Conservation (phyloP, 192 early-diverging fungal genomes). For the Podila epicladia region DNA sequence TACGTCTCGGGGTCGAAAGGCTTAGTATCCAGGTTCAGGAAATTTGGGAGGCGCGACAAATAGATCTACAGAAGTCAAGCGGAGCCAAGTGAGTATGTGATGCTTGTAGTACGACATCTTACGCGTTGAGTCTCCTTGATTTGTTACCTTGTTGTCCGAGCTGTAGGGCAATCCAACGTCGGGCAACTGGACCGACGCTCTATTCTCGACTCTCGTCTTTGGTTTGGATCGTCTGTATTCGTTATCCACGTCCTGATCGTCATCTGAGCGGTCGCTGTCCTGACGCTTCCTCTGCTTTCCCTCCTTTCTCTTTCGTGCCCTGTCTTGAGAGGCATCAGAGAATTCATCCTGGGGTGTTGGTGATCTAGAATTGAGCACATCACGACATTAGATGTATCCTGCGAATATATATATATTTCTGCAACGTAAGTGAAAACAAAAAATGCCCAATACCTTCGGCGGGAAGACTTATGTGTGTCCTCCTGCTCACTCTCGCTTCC, state of each 20-base stretch:
- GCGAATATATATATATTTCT: not conserved
- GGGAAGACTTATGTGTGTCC: not conserved
- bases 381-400: not conserved
- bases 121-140: not conserved
- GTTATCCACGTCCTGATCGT: slow-evolving; percentile 28
- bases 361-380: slow-evolving; percentile 11
- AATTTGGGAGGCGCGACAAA: slow-evolving; percentile 70
- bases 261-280: slow-evolving; percentile 16
- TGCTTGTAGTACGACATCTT: no score
- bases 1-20: slow-evolving; percentile 72
- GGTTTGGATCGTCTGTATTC: slow-evolving; percentile 17
- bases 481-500: slow-evolving; percentile 35
- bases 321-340: slow-evolving; percentile 32
- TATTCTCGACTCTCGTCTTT: slow-evolving; percentile 33
- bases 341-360: slow-evolving; percentile 26
- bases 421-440: not conserved
- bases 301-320: slow-evolving; percentile 26
- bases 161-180: slow-evolving; percentile 43
- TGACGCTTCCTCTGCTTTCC: slow-evolving; percentile 30
- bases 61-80: slow-evolving; percentile 23
- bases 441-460: slow-evolving; percentile 19
- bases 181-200: slow-evolving; percentile 28
- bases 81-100: not conserved
- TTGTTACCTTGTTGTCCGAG: slow-evolving; percentile 33
- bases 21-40: slow-evolving; percentile 69